Conservation (phyloP, 768 basidiomycete species). For the Phylloporus arenicola region DNA sequence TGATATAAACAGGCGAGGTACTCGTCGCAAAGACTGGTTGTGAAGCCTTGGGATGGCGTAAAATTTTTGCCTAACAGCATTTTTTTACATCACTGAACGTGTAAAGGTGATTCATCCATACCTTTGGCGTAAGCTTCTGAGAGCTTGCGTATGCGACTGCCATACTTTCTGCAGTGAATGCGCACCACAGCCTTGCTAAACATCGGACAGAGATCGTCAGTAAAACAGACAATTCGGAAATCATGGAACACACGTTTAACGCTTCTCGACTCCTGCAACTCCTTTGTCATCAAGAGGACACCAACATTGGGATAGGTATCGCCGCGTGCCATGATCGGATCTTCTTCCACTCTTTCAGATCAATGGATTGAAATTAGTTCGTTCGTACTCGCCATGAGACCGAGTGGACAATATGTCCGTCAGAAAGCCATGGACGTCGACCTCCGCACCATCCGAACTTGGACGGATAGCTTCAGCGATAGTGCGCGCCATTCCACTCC, state of each 20-base stretch:
- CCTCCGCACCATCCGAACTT: conserved; percentile 21
- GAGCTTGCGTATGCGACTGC: conserved; percentile 67
- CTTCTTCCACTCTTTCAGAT: conserved; percentile 21
- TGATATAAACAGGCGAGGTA: conserved; percentile 49
- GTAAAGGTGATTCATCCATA: conserved; percentile 21
- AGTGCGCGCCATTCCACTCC: conserved; percentile 48
- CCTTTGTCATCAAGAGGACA: conserved; percentile 55
- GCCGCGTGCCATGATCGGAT: conserved; percentile 34
- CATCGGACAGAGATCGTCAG: not conserved
- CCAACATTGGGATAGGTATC: conserved; percentile 53
- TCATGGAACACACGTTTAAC: conserved; percentile 23
- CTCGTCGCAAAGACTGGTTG: conserved; percentile 10
- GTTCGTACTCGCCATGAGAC: conserved; percentile 46
- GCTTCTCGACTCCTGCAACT: conserved; percentile 26
- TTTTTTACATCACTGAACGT: not conserved
- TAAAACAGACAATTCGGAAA: not conserved
- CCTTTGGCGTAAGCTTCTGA: conserved; percentile 51
- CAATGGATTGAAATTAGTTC: not conserved
- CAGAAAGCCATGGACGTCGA: conserved; percentile 56
- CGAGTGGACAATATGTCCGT: conserved; percentile 38
- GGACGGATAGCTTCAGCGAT: conserved; percentile 44
- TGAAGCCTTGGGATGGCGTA: conserved; percentile 22
- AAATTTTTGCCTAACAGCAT: conserved; percentile 31
- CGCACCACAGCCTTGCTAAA: conserved; percentile 72
- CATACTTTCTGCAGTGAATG: conserved; percentile 80